These are phyloP conservation scores for Cutaneotrichosporon daszewskae DNA, from an alignment of 1,284 basidiomycete species.

Conservation along the genomic window DNA sequence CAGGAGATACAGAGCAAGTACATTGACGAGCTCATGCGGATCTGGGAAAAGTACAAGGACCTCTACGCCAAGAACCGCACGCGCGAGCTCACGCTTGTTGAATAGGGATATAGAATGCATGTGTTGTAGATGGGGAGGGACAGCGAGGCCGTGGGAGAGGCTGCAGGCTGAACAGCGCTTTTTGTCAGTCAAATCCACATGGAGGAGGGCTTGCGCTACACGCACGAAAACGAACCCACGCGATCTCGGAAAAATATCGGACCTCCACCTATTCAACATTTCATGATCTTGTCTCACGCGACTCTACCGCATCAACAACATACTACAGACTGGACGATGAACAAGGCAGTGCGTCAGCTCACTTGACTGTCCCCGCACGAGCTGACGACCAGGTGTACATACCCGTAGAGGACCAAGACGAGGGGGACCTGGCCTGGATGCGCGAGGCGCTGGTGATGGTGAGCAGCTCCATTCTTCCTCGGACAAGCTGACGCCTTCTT, in stretches of 20 bases:
- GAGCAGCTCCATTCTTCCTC: neutral
- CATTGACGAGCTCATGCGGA: constrained; percentile 84
- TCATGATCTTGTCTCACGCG: too few relatives aligned
- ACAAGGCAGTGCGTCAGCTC: constrained; percentile 10
- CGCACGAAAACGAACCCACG: too few relatives aligned
- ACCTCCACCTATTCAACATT: too few relatives aligned
- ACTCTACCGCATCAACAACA: too few relatives aligned
- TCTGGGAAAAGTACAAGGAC: constrained; percentile 87
- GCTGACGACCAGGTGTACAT: constrained; percentile 33
- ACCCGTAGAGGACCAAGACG: constrained; percentile 39
- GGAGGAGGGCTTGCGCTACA: too few relatives aligned
- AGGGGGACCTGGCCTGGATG: constrained; percentile 46
- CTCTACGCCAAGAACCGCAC: constrained; percentile 47
- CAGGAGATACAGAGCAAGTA: constrained; percentile 75
- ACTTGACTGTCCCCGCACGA: neutral
- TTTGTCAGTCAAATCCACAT: too few relatives aligned
- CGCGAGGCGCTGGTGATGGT: constrained; percentile 46
- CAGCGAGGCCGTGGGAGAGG: too few relatives aligned
- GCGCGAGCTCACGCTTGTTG: constrained; percentile 45
- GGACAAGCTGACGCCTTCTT: neutral
- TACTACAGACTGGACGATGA: too few relatives aligned
- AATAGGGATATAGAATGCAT: constrained; percentile 16
- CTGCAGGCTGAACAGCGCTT: too few relatives aligned
- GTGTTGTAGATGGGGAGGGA: neutral
- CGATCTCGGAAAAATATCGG: too few relatives aligned